A percentile compares a stretch with the other conserved stretches of the same genome.
phyloP scores from a whole-genome alignment of 257 asterid species.

The Salvia rosmarinus region DNA sequence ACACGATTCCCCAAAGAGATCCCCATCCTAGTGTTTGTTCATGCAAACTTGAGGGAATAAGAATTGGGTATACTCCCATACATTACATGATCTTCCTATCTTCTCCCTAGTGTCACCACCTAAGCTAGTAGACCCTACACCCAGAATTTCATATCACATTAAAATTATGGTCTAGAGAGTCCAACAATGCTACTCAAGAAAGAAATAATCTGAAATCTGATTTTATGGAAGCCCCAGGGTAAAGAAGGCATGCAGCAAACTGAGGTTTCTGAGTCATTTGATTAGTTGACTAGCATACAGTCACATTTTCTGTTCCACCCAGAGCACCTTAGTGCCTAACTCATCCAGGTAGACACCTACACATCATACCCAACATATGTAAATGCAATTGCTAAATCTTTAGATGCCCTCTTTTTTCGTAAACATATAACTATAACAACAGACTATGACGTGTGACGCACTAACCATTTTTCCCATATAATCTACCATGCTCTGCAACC shows the following conservation, averaged over 20 bases:
- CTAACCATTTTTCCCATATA: constrained; percentile 85
- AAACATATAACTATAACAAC: constrained; percentile 18
- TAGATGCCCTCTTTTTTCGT: constrained; percentile 13
- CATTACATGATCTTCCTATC: neutral
- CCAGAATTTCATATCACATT: neutral
- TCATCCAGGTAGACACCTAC: neutral
- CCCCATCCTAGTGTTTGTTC: neutral
- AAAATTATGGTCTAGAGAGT: neutral
- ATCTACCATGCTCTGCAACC: constrained; percentile 74
- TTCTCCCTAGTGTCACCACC: constrained; percentile 3
- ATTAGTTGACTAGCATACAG: neutral
- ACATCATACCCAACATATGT: neutral
- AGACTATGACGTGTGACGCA: neutral
- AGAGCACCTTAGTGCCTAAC: constrained; percentile 1
- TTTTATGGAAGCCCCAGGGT: neutral
- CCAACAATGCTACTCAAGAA: constrained; percentile 13
- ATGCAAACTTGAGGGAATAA: neutral
- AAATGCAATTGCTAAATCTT: neutral
- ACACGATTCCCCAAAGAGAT: neutral
- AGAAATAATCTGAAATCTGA: constrained; percentile 12
- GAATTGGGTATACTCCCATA: neutral
- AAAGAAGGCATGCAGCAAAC: neutral
- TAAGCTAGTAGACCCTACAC: neutral
- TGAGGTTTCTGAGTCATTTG: neutral
- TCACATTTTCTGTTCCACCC: constrained; percentile 1